These are phyloP conservation scores for Penicillium digitatum DNA, from an alignment of 2,329 filamentous ascomycete species.

Conservation along the genomic window DNA sequence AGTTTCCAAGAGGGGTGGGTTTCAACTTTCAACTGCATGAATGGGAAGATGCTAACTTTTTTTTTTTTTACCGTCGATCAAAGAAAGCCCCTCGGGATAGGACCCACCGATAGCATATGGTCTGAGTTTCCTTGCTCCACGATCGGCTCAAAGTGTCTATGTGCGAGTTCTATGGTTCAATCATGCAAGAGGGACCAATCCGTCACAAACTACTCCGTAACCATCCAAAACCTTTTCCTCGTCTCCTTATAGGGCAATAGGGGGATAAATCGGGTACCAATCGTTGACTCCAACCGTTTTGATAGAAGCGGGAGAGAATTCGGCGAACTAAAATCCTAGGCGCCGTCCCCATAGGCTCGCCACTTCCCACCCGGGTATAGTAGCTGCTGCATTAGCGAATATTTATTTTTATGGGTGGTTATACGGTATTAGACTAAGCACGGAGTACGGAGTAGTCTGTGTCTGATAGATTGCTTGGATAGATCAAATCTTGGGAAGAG, in stretches of 20 bases:
- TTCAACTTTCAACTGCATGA: constrained; percentile 8
- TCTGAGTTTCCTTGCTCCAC: constrained; percentile 13
- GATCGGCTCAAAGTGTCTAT: constrained; percentile 7
- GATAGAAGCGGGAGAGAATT: constrained; percentile 11
- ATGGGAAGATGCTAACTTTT: constrained; percentile 5
- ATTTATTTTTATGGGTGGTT: constrained; percentile 6
- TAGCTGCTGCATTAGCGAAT: constrained; percentile 6
- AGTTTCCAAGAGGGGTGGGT: background rate
- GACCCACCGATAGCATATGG: constrained; percentile 10
- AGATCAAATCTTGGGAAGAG: background rate
- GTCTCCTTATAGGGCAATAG: background rate
- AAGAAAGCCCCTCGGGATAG: constrained; percentile 10
- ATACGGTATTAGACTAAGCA: constrained; percentile 6
- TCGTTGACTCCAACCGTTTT: background rate
- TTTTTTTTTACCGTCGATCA: constrained; percentile 10
- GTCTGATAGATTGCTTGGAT: constrained; percentile 4
- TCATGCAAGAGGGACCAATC: background rate
- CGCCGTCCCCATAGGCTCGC: constrained; percentile 8
- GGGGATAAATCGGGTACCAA: background rate
- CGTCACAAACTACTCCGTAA: background rate
- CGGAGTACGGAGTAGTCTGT: background rate
- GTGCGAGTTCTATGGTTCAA: background rate
- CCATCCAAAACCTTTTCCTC: background rate
- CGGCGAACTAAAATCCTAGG: constrained; percentile 8
- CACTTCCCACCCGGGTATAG: constrained; percentile 10